Evolutionary conservation across 2,329 filamentous ascomycete genomes (phyloP), one percentile per base, ranked within the genome.

Genomic region (Aspergillus viridinutans): DNA sequence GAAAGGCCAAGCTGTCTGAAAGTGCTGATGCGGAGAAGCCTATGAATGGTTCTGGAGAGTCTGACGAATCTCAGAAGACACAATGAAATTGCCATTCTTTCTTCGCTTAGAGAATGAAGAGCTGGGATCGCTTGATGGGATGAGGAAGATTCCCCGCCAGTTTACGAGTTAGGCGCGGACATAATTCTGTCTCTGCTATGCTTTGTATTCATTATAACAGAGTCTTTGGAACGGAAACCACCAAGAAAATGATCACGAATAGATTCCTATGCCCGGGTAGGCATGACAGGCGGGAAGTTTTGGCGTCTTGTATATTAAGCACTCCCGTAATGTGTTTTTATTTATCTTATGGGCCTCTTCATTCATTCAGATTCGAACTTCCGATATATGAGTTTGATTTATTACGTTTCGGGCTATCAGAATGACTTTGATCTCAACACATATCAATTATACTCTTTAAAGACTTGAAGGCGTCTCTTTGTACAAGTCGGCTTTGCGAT

Each of bases 1-100:
- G 67, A 57, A 69, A 72, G 57, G 55, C 70, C 25, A 60, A 64
- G 26, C 26, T 65, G 26, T 49, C 49, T 8, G 53, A 52, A 25
- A 56, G 54, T 47, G 58, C 58, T 17, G 43, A 61, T 12, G 54
- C 61, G 20, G 61, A 63, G 38, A 32, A 54, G 20, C 38, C 57
- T 35, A 48, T 57, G 10, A 67, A 66, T 49, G 64, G 66, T n/a
- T 20, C 57, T n/a, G 50, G 52, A 14, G 52, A 50, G 10, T 14
- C 57, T 10, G 58, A 54, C 4, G 49, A 55, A 20, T 52, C 17
- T 10, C 53, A 42, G 10, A 20, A n/a, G 35, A 49, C 50, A 20
- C 48, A 55, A 26, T 61, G 21, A 61, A 43, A 10, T 42, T 42
- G 42, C 12, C 14, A 20, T 10, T 23, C 10, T 35, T 48, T 28